Base-by-base conservation (phyloP, 352 stramenopile species). In the Globisporangium canariense region DNA sequence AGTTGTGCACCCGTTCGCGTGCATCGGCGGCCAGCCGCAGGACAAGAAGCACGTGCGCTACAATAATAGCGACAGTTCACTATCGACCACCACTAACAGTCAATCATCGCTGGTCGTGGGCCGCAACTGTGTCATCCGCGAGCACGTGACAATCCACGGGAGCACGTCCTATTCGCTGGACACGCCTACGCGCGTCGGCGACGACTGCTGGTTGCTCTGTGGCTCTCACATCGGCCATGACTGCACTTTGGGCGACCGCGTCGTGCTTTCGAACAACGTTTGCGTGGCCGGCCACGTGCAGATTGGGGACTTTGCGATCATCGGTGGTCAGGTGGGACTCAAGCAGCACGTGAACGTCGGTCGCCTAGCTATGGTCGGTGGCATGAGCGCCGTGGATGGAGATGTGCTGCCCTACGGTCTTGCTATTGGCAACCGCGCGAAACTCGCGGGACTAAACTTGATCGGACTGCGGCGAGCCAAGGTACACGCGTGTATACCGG, bases 251-350 rank as follows among this genome's bases (percentile, higher is more conserved):
- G 84, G 84, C 14, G 71, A 71, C 38, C 79, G 83, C 32, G 84
- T 92, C 32, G 83, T 93, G 25, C 76, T 94, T 34, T 91, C 82
- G 25, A 94, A 94, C 67, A 90, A 92, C 59, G 85, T 90, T 8
- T 91, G 82, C 59, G 75, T 94, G 52, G 86, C 86, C 54, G 86
- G 86, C 30, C 86, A 94, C 64, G 86, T 94, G 0, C 69, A 76
- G 13, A 90, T 94, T 56, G 81, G 83, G 53, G 79, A 88, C 58
- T 79, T 79, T 56, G 84, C 86, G 10, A 88, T 93, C 61, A 78
- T 94, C 41, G 84, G 86, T 20, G 86, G 86, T 30, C 84, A 92
- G 58, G 84, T 88, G 28, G 84, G 86, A 0, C 66, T 94, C 49
- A 92, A 93, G 69, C 86, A 94, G 67, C 70, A 88, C 60, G 77